A percentile compares a stretch with the other conserved stretches of the same genome.
Evolutionary conservation across 768 basidiomycete genomes (phyloP).

Genomic region (Chalciporus piperatus): DNA sequence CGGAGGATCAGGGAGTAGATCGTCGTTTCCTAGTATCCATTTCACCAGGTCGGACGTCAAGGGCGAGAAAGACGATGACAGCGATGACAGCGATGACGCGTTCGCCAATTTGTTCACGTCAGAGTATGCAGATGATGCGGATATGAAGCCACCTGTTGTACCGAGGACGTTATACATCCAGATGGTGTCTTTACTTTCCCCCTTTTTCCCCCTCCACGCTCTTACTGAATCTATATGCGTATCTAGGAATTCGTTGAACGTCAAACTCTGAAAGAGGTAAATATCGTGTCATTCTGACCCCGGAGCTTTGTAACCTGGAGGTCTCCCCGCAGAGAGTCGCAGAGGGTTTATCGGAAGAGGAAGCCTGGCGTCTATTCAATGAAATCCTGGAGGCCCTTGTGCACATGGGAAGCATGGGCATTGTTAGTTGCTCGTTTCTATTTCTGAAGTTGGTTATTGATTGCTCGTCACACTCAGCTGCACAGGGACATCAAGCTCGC

Average conservation of each 20-base stretch:
- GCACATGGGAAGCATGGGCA: constrained; percentile 86
- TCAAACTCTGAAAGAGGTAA: constrained; percentile 84
- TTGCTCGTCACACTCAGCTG: constrained; percentile 43
- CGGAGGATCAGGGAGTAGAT: constrained; percentile 47
- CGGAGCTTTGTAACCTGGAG: not conserved
- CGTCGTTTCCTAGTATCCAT: constrained; percentile 82
- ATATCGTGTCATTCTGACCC: not conserved
- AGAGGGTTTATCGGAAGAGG: constrained; percentile 78
- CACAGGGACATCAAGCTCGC: constrained; percentile 90
- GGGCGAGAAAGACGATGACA: constrained; percentile 41
- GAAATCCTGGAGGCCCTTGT: constrained; percentile 88
- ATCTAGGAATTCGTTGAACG: constrained; percentile 83
- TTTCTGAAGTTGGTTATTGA: constrained; percentile 4
- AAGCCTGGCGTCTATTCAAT: constrained; percentile 87
- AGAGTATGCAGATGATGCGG: constrained; percentile 33
- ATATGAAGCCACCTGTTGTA: constrained; percentile 28
- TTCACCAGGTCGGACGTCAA: constrained; percentile 54
- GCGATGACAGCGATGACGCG: constrained; percentile 42
- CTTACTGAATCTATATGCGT: not conserved
- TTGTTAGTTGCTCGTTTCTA: constrained; percentile 47
- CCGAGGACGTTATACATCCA: constrained; percentile 84
- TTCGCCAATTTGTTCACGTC: constrained; percentile 35
- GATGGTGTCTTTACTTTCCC: constrained; percentile 55
- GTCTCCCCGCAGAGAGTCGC: constrained; percentile 55
- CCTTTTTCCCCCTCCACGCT: not conserved